Evolutionary conservation across 768 basidiomycete species (phyloP).

Genomic region (Tylopilus cervinicoccineus): DNA sequence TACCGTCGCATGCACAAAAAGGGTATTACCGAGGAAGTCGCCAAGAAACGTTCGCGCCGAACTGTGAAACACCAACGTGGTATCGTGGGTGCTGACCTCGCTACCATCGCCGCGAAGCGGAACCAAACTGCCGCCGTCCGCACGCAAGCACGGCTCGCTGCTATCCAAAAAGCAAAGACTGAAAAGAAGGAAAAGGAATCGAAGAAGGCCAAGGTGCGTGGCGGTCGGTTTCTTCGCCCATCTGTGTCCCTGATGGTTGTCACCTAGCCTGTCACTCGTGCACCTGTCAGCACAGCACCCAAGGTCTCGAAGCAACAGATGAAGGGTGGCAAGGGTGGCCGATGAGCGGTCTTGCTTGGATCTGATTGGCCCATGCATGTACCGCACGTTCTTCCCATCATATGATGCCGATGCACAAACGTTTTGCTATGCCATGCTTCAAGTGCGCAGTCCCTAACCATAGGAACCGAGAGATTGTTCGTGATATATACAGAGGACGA

Average conservation of each 20-base stretch:
- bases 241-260: slow-evolving; percentile 5
- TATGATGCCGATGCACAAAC: slow-evolving; percentile 16
- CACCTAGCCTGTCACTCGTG: slow-evolving; percentile 48
- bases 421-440: slow-evolving; percentile 7
- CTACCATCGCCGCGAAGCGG: slow-evolving; percentile 85
- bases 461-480: neutral
- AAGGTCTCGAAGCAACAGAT: slow-evolving; percentile 95
- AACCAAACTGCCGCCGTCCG: slow-evolving; percentile 89
- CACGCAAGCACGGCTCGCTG: slow-evolving; percentile 72
- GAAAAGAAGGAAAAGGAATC: slow-evolving; percentile 97
- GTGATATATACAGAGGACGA: slow-evolving; percentile 1
- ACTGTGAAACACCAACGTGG: slow-evolving; percentile 98
- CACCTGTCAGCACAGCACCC: slow-evolving; percentile 55
- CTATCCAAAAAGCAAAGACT: slow-evolving; percentile 90
- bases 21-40: slow-evolving; percentile 98
- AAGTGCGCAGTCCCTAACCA: neutral
- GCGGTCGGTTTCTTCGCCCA: neutral
- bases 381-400: slow-evolving; percentile 21
- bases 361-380: slow-evolving; percentile 13
- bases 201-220: slow-evolving; percentile 76
- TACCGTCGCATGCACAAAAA: slow-evolving; percentile 99
- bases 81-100: slow-evolving; percentile 94
- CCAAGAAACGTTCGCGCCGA: slow-evolving; percentile 96
- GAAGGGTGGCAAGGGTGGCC: slow-evolving; percentile 84
- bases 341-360: slow-evolving; percentile 38